These are phyloP conservation scores for Ilyonectria sp. DNA, from an alignment of 2,329 filamentous ascomycete genomes.

Conservation along the genomic window DNA sequence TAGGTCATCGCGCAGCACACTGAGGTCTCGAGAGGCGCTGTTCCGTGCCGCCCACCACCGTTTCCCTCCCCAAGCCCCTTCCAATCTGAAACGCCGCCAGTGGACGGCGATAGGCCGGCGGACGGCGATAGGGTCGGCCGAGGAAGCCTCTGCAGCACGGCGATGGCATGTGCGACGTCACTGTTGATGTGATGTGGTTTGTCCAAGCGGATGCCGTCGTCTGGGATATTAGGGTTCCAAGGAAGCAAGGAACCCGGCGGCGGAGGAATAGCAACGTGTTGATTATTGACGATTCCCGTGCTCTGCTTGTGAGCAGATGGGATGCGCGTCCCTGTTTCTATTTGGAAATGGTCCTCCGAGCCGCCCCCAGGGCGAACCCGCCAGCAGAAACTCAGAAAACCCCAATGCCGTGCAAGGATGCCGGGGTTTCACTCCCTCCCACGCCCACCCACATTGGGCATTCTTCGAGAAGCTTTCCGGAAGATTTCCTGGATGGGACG, in stretches of 20 bases:
- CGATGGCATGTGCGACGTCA: not conserved
- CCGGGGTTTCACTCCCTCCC: not conserved
- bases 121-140: conserved; percentile 36
- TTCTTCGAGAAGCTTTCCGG: conserved; percentile 46
- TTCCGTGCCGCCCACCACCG: not conserved
- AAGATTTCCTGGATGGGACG: conserved; percentile 39
- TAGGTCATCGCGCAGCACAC: conserved; percentile 20
- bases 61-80: conserved; percentile 4
- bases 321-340: conserved; percentile 16
- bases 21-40: not conserved
- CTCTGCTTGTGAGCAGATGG: conserved; percentile 7
- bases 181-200: not conserved
- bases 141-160: conserved; percentile 3
- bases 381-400: not conserved
- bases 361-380: not conserved
- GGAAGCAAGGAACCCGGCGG: not conserved
- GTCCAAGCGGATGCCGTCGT: not conserved
- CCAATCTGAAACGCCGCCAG: conserved; percentile 26
- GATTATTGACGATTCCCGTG: conserved; percentile 5
- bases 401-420: not conserved
- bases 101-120: conserved; percentile 28
- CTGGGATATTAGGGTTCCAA: not conserved
- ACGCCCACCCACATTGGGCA: conserved; percentile 33
- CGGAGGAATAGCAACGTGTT: not conserved
- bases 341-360: conserved; percentile 19